Evolutionary conservation across 257 asterid genomes (phyloP).

Genomic region (Solanum paucissectum): DNA sequence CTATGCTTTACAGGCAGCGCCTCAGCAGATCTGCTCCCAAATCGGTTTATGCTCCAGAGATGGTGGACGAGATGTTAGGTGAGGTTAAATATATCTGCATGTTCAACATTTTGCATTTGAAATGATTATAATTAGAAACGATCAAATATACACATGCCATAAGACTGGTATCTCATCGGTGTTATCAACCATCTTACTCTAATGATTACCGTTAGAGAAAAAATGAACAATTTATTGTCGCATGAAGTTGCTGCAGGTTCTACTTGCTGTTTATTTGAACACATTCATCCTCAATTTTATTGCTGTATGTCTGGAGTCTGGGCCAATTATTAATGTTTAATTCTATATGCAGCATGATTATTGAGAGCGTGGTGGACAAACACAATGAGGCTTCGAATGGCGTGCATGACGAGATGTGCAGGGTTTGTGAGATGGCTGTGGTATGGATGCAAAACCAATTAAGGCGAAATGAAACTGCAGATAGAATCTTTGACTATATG

Average conservation of each 20-base stretch:
- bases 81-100: constrained; percentile 8
- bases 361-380: constrained; percentile 74
- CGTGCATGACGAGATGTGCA: constrained; percentile 42
- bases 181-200: background rate
- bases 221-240: background rate
- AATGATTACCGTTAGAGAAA: background rate
- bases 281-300: background rate
- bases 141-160: background rate
- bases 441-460: constrained; percentile 81
- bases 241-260: background rate
- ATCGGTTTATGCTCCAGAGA: constrained; percentile 52
- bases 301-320: background rate
- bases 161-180: background rate
- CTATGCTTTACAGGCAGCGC: constrained; percentile 33
- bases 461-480: constrained; percentile 47
- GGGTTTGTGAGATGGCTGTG: constrained; percentile 80
- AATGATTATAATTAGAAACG: background rate
- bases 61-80: constrained; percentile 56
- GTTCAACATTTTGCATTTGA: background rate
- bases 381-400: constrained; percentile 21
- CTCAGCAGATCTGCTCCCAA: constrained; percentile 49
- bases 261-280: background rate
- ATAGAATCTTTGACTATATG: constrained; percentile 54
- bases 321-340: background rate
- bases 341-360: constrained; percentile 40